A percentile compares a stretch with the other conserved stretches of the same genome.
These are phyloP conservation scores for Serendipita indica DNA, from an alignment of 768 basidiomycete species.

Conservation along the genomic window DNA sequence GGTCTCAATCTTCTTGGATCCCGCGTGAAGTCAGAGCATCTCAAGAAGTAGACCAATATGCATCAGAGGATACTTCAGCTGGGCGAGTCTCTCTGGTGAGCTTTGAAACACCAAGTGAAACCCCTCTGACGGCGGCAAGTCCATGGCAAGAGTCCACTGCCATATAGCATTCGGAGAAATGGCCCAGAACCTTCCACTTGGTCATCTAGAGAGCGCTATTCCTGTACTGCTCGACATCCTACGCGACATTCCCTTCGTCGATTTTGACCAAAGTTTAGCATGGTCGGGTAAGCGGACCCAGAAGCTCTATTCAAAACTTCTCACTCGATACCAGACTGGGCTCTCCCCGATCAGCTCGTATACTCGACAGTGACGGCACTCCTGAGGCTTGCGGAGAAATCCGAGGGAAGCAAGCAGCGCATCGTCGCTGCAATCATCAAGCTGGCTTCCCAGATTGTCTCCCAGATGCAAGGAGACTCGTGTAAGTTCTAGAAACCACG, in stretches of 20 bases:
- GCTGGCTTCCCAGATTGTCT: constrained; percentile 44
- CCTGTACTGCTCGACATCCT: constrained; percentile 52
- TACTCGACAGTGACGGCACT: constrained; percentile 65
- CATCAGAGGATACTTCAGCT: background rate
- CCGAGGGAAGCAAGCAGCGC: constrained; percentile 33
- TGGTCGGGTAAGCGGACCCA: constrained; percentile 49
- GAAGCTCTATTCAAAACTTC: background rate
- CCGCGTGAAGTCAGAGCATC: constrained; percentile 31
- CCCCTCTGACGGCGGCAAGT: constrained; percentile 25
- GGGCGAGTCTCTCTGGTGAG: background rate
- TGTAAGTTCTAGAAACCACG: constrained; percentile 29
- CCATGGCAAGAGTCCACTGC: constrained; percentile 57
- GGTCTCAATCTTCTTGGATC: constrained; percentile 46
- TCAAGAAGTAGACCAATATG: background rate
- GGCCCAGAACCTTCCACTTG: constrained; percentile 45
- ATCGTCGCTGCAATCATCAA: constrained; percentile 44
- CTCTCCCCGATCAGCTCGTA: constrained; percentile 71
- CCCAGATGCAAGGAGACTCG: constrained; percentile 36
- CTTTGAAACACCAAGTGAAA: background rate
- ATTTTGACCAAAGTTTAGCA: constrained; percentile 63
- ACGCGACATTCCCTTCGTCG: constrained; percentile 53
- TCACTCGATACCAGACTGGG: constrained; percentile 45
- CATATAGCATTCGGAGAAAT: constrained; percentile 76
- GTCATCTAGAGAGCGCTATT: constrained; percentile 38
- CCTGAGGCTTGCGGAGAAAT: constrained; percentile 43